Evolutionary conservation across 2,329 filamentous ascomycete species (phyloP).

Genomic region (Penicillium janthinellum): DNA sequence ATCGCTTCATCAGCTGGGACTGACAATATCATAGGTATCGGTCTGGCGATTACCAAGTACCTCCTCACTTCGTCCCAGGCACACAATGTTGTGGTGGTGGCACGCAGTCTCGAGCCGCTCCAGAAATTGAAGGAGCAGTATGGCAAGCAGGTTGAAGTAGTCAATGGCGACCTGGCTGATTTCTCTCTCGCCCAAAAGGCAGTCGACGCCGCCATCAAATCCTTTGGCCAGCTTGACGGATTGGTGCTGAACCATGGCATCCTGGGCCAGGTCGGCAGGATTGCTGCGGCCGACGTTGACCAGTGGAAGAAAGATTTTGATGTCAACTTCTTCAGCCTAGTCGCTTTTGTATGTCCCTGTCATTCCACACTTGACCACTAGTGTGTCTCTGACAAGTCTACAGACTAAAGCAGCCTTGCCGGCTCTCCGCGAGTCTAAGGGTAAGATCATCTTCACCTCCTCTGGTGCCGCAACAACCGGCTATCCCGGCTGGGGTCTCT

Average conservation of each 20-base stretch:
- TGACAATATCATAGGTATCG: slow-evolving; percentile 54
- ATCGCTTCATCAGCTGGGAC: background rate
- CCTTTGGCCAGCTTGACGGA: slow-evolving; percentile 75
- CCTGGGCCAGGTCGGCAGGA: slow-evolving; percentile 71
- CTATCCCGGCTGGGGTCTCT: slow-evolving; percentile 40
- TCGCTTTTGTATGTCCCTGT: slow-evolving; percentile 66
- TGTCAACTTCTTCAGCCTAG: slow-evolving; percentile 81
- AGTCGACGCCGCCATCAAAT: slow-evolving; percentile 64
- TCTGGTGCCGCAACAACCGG: slow-evolving; percentile 37
- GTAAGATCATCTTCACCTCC: slow-evolving; percentile 40
- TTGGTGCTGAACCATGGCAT: slow-evolving; percentile 87
- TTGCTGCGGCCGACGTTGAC: slow-evolving; percentile 67
- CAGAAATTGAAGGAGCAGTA: slow-evolving; percentile 57
- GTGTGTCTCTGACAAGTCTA: slow-evolving; percentile 1
- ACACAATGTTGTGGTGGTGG: slow-evolving; percentile 61
- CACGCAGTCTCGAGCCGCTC: slow-evolving; percentile 58
- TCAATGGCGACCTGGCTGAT: slow-evolving; percentile 61
- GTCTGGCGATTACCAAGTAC: slow-evolving; percentile 61
- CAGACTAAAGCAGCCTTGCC: slow-evolving; percentile 37
- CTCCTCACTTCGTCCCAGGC: slow-evolving; percentile 54
- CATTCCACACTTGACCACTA: background rate
- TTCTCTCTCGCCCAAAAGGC: slow-evolving; percentile 59
- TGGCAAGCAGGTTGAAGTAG: slow-evolving; percentile 56
- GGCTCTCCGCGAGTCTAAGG: slow-evolving; percentile 36
- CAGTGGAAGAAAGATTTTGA: slow-evolving; percentile 79